phyloP scores from a whole-genome alignment of 805 yeast genomes.

The Torulaspora gathmanii region DNA sequence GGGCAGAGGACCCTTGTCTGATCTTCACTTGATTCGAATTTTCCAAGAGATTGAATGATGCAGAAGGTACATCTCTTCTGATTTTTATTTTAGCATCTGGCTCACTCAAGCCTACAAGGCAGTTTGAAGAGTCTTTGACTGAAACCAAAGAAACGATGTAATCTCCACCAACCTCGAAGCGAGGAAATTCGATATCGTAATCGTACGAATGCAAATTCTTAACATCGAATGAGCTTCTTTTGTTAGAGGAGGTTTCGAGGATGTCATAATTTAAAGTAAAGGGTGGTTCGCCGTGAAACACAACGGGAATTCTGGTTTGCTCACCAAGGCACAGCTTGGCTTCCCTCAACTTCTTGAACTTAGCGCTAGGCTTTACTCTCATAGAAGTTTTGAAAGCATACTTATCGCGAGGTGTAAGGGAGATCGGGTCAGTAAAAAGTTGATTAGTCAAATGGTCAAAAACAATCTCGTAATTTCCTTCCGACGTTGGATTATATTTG shows the following conservation, averaged over 20 bases:
- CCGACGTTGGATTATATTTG: constrained; percentile 68
- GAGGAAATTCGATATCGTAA: constrained; percentile 49
- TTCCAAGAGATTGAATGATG: constrained; percentile 40
- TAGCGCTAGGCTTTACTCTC: constrained; percentile 62
- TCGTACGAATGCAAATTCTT: constrained; percentile 39
- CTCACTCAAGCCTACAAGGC: constrained; percentile 65
- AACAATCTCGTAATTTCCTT: constrained; percentile 75
- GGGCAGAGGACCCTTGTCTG: constrained; percentile 56
- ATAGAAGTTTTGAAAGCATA: constrained; percentile 64
- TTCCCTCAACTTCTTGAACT: constrained; percentile 25
- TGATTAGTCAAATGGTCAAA: constrained; percentile 63
- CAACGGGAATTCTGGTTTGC: constrained; percentile 46
- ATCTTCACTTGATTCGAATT: constrained; percentile 41
- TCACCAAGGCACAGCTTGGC: constrained; percentile 46
- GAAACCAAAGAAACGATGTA: constrained; percentile 60
- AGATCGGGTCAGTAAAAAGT: constrained; percentile 46
- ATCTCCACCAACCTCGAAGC: constrained; percentile 63
- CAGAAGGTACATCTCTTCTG: constrained; percentile 63
- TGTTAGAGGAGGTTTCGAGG: constrained; percentile 49
- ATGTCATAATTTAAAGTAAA: constrained; percentile 66
- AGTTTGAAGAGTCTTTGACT: constrained; percentile 69
- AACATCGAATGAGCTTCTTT: constrained; percentile 42
- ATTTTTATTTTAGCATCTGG: constrained; percentile 64
- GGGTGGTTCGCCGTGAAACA: constrained; percentile 76
- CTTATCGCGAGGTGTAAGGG: constrained; percentile 35